Evolutionary conservation across 352 stramenopile genomes (phyloP).

Genomic region (Blastocystis sp.): DNA sequence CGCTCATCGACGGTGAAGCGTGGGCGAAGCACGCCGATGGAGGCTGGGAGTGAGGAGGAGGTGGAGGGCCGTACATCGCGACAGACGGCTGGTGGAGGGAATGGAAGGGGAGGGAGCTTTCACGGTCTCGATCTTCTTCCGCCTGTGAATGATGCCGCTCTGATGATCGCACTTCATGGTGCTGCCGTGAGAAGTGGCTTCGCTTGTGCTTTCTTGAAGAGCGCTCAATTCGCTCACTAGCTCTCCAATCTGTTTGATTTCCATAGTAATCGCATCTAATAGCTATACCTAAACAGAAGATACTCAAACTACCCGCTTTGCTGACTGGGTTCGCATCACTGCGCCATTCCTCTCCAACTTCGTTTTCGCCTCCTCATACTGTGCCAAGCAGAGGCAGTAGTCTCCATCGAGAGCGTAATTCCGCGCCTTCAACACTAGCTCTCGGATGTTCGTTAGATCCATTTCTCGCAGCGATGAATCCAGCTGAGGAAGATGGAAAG

Average conservation of each 20-base stretch:
- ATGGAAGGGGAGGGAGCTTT: background rate
- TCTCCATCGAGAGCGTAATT: constrained; percentile 40
- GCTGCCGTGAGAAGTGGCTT: background rate
- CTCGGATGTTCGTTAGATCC: background rate
- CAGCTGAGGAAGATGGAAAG: background rate
- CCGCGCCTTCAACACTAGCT: background rate
- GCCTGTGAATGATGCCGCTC: background rate
- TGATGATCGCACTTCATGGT: background rate
- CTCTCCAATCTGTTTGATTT: background rate
- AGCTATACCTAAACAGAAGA: constrained; percentile 1
- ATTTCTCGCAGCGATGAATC: background rate
- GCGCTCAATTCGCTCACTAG: background rate
- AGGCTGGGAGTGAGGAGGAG: background rate
- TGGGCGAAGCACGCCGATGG: background rate
- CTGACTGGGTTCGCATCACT: background rate
- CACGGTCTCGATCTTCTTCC: background rate
- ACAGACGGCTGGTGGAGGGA: constrained; percentile 14
- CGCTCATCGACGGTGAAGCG: constrained; percentile 40
- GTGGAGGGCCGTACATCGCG: background rate
- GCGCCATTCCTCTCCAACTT: background rate
- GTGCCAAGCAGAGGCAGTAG: background rate
- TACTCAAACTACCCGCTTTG: constrained; percentile 4
- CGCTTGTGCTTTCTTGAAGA: background rate
- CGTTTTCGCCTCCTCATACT: constrained; percentile 36
- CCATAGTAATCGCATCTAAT: background rate